Base-by-base conservation (phyloP, 2,329 filamentous ascomycete species). In the Pleurostoma richardsiae region DNA sequence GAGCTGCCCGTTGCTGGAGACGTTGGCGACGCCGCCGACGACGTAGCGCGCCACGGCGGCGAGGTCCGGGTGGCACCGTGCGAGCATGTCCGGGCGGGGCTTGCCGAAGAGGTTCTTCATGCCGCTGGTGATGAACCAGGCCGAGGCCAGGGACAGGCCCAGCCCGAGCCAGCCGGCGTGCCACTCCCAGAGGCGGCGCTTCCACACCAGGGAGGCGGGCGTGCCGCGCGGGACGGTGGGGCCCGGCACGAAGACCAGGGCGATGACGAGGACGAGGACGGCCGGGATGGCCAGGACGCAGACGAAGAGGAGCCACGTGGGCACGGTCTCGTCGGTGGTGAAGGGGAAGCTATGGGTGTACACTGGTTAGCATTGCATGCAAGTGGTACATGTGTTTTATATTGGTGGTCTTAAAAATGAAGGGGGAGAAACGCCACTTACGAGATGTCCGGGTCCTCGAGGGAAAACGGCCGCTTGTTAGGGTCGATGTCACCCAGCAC, bases 151-250 rank as follows among this genome's bases (percentile, higher is more conserved):
- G 3, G 87, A 82, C 19, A 96, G 72, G 1, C 76, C 88, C 3
- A 96, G 75, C 0, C 91, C 91, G 58, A 96, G 81, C 82, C 86
- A 89, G 49, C 88, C 90, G 3, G 82, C 83, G 61, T 96, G 90
- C 63, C 88, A 83, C 65, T 96, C 91, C 90, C 92, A 96, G 2
- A 96, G 64, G 68, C 94, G 96, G 54, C 88, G 79, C 61, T 80
- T 81, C 83, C 88, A 90, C 40, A 91, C 73, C 45, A 88, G 67
- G 4, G 76, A 65, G 52, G 76, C 76, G 2, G 87, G 82, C 0
- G 85, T 83, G 26, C 77, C 74, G 39, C 72, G 73, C 11, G 80
- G 77, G 1, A 85, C 82, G 2, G 83, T 84, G 5, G 80, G 76
- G 4, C 87, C 88, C 1, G 90, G 90, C 1, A 94, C 82, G 54